Evolutionary conservation across 179 eudicot species (phyloP).

Genomic region (Silene vulgaris): DNA sequence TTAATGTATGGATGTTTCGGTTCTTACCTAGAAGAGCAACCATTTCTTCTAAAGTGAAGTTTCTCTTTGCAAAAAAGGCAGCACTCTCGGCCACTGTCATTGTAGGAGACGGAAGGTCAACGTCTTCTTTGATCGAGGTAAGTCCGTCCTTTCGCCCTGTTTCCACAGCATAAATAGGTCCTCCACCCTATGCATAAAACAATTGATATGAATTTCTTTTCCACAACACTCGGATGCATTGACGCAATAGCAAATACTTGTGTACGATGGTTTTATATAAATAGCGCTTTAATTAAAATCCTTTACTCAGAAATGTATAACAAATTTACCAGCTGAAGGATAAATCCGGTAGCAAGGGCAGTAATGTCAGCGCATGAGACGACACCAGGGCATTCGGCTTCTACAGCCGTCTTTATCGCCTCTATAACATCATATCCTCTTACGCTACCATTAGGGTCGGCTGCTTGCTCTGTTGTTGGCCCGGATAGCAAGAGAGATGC

Average conservation of each 20-base stretch:
- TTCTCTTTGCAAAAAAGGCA: conserved; percentile 20
- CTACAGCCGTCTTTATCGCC: conserved; percentile 44
- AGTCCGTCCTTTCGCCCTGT: conserved; percentile 31
- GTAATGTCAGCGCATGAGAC: conserved; percentile 69
- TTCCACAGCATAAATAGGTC: conserved; percentile 21
- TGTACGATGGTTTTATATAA: too few species aligned
- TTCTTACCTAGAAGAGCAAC: conserved; percentile 29
- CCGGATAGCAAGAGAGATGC: conserved; percentile 56
- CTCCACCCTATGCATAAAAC: conserved; percentile 16
- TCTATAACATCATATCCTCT: conserved; percentile 53
- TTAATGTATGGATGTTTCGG: background rate
- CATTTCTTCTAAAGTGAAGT: conserved; percentile 23
- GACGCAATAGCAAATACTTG: too few species aligned
- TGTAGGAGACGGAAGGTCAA: conserved; percentile 26
- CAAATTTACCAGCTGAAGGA: conserved; percentile 42
- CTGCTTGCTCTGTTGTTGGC: conserved; percentile 37
- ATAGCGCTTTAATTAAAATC: too few species aligned
- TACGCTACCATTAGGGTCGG: conserved; percentile 35
- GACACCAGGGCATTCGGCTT: conserved; percentile 48
- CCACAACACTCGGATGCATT: too few species aligned
- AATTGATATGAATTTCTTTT: background rate
- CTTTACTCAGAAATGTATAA: too few species aligned
- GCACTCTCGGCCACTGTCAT: conserved; percentile 14
- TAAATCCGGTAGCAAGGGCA: conserved; percentile 51
- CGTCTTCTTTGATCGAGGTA: conserved; percentile 13